Base-by-base conservation (phyloP, 2,329 filamentous ascomycete species). In the Trichoderma koningii region DNA sequence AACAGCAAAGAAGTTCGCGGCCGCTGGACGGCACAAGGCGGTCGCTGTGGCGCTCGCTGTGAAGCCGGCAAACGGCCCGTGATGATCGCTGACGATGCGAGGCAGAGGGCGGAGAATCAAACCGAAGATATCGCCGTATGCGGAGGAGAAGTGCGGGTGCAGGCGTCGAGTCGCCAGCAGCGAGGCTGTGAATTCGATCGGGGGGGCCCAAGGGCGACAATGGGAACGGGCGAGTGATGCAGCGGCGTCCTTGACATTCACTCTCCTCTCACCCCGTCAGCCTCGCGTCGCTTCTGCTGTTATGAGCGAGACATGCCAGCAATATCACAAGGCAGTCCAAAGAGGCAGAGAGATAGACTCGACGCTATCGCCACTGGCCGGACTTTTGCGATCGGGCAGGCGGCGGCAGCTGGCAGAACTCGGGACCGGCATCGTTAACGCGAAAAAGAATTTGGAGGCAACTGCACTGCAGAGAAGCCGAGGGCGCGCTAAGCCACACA, bases 361-460 rank as follows among this genome's bases (percentile, higher is more conserved):
- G 63, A 65, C 63, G 45, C 55, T 38, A 52, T 51, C 55, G 55
- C 55, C 48, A 59, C 55, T 45, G 45, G 38, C 26, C 23, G 45
- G 38, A 38, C 23, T 50, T 55, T 38, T 41, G 26, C 45, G 34
- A 50, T 26, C 7, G 44, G 55, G 48, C 56, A 61, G 64, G 56
- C 56, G 56, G 64, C 64, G 30, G 56, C 64, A 65, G 64, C 64
- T 65, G 64, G 64, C 64, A 65, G 34, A 59, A 56, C 30, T 12
- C 34, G 34, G 34, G 23, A 19, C 17, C 26, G 41, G 41, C 17
- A 42, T 3, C 28, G 3, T n/a, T 42, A 42, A 44, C n/a, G n/a
- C 15, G 41, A 5, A 17, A 17, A 44, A n/a, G 5, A 7, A 5
- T 12, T 44, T 44, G 6, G 10, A 44, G 41, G 15, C 34, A 38